Percentiles rank a stretch among this genome's conserved stretches.
These are phyloP conservation scores for Beta macrorhiza DNA, from an alignment of 179 eudicot species.

Conservation along the genomic window DNA sequence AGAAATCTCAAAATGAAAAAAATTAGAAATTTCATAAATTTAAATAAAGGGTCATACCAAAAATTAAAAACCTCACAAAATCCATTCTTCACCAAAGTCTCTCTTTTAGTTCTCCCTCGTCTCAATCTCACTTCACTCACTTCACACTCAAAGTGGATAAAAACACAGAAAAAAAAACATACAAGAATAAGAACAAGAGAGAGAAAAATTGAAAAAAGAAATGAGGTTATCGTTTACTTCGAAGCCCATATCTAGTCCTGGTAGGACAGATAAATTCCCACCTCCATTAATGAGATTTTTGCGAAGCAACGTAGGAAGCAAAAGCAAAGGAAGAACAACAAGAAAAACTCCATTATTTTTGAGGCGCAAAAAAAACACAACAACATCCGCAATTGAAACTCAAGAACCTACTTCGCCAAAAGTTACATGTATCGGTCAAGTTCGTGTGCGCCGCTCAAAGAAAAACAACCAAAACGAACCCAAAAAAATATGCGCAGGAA, in stretches of 20 bases:
- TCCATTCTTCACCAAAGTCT: constrained; percentile 13
- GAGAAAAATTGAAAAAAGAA: not conserved
- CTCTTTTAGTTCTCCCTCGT: not conserved
- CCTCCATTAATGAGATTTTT: constrained; percentile 71
- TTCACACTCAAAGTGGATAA: too few species aligned
- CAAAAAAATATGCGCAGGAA: not conserved
- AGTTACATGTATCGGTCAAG: constrained; percentile 93
- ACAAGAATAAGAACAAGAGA: not conserved
- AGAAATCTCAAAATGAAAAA: not conserved
- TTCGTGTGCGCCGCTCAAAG: constrained; percentile 51
- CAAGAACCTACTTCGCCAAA: constrained; percentile 92
- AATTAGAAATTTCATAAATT: not conserved
- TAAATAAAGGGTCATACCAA: not conserved
- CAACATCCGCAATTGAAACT: constrained; percentile 7
- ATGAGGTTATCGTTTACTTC: constrained; percentile 29
- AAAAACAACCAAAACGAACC: constrained; percentile 9
- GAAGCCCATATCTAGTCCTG: constrained; percentile 69
- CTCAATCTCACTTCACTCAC: constrained; percentile 10
- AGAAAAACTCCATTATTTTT: constrained; percentile 56
- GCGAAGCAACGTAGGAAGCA: constrained; percentile 49
- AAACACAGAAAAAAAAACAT: not conserved
- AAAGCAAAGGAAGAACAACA: constrained; percentile 46
- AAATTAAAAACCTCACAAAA: not conserved
- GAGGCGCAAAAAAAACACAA: constrained; percentile 30
- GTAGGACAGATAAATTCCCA: constrained; percentile 63